Base-by-base conservation (phyloP, 495 filamentous ascomycete species). In the Aspergillus incahuasiensis region DNA sequence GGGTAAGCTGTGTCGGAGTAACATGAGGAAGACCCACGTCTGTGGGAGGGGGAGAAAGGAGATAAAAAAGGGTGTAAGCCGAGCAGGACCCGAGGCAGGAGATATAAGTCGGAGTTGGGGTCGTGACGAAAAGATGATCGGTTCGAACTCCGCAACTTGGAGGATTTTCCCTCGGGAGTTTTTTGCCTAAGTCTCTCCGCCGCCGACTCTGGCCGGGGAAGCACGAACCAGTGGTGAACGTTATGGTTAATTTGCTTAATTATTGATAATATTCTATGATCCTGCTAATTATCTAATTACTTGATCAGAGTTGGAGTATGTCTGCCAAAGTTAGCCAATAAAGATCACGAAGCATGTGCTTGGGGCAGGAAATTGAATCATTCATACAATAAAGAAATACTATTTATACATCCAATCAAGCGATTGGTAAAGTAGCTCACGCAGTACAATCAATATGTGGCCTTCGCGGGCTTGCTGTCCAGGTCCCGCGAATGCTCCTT, bases 401-500 rank as follows among this genome's bases (percentile, higher is more conserved):
- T 56, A 56, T 56, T 55, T 56, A 46, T 55, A 52, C 57, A 52
- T 54, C 46, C 45, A 53, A 20, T 42, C 47, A 34, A 28, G n/a
- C 40, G 32, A 32, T 24, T 52, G 42, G 46, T 16, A 52, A 50
- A 55, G 25, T n/a, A 52, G 39, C 30, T 53, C 41, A 48, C n/a
- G 18, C 54, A 51, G 47, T 48, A 48, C 41, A 57, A 45, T 67
- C 59, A 69, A 58, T 74, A 74, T 46, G 50, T 32, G 53, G 74
- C 74, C 62, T 63, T 70, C 7, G 68, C 65, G 15, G 64, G 65
- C 61, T 60, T 49, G 32, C 22, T 63, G 21, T 56, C 66, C 54
- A 95, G 64, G 74, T 96, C 91, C 64, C 80, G 86, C 74, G 87
- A 84, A 71, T 96, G 92, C 45, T 76, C 70, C 62, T 75, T 70